Percentiles rank a stretch among this genome's conserved stretches.
These are phyloP conservation scores for Pseudogymnoascus sp. DNA, from an alignment of 2,329 filamentous ascomycete species.

Conservation along the genomic window DNA sequence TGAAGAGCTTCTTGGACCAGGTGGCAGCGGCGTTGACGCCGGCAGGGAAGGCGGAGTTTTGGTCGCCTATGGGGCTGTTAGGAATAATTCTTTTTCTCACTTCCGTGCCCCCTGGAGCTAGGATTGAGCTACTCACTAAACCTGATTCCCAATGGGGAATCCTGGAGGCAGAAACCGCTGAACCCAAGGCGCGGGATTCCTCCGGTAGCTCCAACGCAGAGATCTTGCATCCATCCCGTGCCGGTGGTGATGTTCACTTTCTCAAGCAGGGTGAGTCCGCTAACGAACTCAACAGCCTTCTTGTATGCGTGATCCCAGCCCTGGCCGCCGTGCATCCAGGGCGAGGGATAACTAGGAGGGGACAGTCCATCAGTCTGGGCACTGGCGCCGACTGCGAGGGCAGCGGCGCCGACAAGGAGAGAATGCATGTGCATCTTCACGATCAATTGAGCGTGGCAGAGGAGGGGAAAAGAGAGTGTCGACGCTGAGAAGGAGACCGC, in stretches of 20 bases:
- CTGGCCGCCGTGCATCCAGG: constrained; percentile 27
- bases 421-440: constrained; percentile 5
- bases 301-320: constrained; percentile 62
- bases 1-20: constrained; percentile 64
- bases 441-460: not conserved
- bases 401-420: not conserved
- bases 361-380: constrained; percentile 15
- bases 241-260: constrained; percentile 94
- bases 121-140: constrained; percentile 62
- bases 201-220: constrained; percentile 26
- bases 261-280: constrained; percentile 68
- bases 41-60: constrained; percentile 67
- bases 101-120: constrained; percentile 27
- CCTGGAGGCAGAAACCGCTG: constrained; percentile 27
- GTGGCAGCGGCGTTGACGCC: constrained; percentile 70
- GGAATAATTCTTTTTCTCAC: constrained; percentile 46
- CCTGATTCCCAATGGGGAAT: constrained; percentile 32
- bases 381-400: not conserved
- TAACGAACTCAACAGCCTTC: constrained; percentile 60
- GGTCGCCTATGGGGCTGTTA: constrained; percentile 55
- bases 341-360: constrained; percentile 27
- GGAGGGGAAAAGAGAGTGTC: not conserved
- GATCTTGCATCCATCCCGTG: constrained; percentile 32
- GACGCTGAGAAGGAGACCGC: not conserved
- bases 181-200: constrained; percentile 27